A percentile compares a stretch with the other conserved stretches of the same genome.
Conservation (phyloP, 2,329 filamentous ascomycete genomes). For the Lomentospora prolificans region DNA sequence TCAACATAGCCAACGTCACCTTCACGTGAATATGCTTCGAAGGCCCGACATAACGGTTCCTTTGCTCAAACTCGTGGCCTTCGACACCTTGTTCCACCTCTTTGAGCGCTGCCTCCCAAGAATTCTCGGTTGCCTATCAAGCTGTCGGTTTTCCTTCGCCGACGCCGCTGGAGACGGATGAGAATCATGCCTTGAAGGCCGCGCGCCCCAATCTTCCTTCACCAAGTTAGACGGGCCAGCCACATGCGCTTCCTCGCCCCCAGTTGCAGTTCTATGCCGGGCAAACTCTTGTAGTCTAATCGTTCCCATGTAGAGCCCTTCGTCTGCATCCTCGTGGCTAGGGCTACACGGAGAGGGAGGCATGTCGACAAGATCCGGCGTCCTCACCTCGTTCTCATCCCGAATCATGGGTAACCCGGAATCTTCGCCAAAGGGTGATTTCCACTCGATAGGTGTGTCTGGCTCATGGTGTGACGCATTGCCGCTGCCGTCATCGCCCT, state of each 20-base stretch:
- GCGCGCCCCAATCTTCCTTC: not conserved
- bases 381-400: slow-evolving; percentile 16
- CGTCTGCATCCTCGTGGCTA: not conserved
- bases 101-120: not conserved
- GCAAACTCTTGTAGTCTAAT: not conserved
- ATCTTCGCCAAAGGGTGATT: slow-evolving; percentile 1
- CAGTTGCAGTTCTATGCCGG: not conserved
- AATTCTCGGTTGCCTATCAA: not conserved
- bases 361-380: not conserved
- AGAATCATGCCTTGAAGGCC: not conserved
- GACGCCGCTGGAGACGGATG: not conserved
- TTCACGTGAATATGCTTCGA: slow-evolving; percentile 1
- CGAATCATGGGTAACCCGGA: slow-evolving; percentile 17
- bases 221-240: not conserved
- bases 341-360: not conserved
- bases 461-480: slow-evolving; percentile 6
- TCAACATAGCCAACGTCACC: not conserved
- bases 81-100: not conserved
- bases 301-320: not conserved
- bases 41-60: slow-evolving; percentile 1
- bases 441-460: slow-evolving; percentile 3
- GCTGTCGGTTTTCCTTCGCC: slow-evolving; percentile 2
- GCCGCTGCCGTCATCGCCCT: slow-evolving; percentile 15
- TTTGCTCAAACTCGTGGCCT: not conserved
- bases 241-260: no score